These are phyloP conservation scores for Copromyces sp. DNA, from an alignment of 495 filamentous ascomycete genomes.

Conservation along the genomic window DNA sequence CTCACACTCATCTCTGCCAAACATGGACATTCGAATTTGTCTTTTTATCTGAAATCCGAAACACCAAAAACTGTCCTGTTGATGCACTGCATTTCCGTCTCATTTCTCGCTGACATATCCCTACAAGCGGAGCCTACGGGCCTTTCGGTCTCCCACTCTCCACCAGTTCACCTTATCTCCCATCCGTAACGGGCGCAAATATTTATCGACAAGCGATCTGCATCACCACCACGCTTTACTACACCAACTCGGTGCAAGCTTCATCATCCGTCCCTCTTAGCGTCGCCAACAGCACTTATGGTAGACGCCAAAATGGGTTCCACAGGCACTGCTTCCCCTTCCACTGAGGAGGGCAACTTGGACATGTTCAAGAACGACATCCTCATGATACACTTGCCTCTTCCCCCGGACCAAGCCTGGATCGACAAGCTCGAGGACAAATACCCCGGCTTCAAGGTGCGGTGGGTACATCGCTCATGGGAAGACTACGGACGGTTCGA, in stretches of 20 bases:
- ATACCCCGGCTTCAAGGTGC: constrained; percentile 21
- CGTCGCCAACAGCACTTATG: neutral
- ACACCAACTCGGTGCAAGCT: neutral
- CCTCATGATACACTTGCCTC: constrained; percentile 9
- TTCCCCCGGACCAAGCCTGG: constrained; percentile 14
- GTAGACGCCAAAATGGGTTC: constrained; percentile 3
- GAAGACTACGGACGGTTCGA: neutral
- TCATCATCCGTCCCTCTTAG: neutral
- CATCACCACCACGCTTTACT: neutral
- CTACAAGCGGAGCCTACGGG: neutral
- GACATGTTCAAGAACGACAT: constrained; percentile 10
- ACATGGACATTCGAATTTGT: no score
- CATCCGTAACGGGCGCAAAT: neutral
- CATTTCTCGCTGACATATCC: neutral
- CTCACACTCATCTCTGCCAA: no score
- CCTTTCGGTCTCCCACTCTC: neutral
- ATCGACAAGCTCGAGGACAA: constrained; percentile 11
- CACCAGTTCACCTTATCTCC: neutral
- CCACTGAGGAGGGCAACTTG: neutral
- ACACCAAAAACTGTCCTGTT: neutral
- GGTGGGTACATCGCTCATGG: constrained; percentile 13
- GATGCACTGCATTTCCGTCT: neutral
- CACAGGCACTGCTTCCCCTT: neutral
- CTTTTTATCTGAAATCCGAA: no score
- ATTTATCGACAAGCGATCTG: neutral